phyloP scores from a whole-genome alignment of 2,329 filamentous ascomycete genomes.

The Neonectria sp. region DNA sequence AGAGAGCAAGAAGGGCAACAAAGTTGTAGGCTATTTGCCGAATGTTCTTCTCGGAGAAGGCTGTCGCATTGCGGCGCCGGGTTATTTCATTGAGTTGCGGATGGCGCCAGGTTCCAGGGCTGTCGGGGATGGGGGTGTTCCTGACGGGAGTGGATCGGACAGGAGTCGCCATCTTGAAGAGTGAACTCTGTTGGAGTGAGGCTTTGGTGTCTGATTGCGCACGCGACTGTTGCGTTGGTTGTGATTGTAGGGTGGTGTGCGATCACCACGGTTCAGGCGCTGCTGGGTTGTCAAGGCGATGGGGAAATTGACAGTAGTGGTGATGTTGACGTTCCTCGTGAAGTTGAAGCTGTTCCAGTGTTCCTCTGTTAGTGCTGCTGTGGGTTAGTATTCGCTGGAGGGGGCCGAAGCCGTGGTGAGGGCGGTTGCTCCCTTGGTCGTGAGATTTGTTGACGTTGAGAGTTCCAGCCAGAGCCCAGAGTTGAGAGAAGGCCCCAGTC shows the following conservation, averaged over 20 bases:
- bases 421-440: slow-evolving; percentile 48
- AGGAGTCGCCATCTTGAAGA: slow-evolving; percentile 50
- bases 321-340: neutral
- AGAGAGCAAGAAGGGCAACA: slow-evolving; percentile 59
- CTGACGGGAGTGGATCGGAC: slow-evolving; percentile 59
- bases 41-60: slow-evolving; percentile 85
- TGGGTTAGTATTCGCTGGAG: slow-evolving; percentile 51
- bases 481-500: slow-evolving; percentile 28
- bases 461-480: slow-evolving; percentile 24
- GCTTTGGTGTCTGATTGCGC: neutral
- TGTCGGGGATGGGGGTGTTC: slow-evolving; percentile 61
- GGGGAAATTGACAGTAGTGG: neutral
- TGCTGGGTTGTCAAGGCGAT: slow-evolving; percentile 7
- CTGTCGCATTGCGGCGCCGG: slow-evolving; percentile 81
- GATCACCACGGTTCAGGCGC: slow-evolving; percentile 2
- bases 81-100: slow-evolving; percentile 91
- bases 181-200: neutral
- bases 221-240: slow-evolving; percentile 7
- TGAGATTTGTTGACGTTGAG: slow-evolving; percentile 53
- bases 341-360: slow-evolving; percentile 18
- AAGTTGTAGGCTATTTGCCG: slow-evolving; percentile 79
- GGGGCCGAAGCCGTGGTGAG: slow-evolving; percentile 52
- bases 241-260: slow-evolving; percentile 21
- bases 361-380: slow-evolving; percentile 32
- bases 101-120: slow-evolving; percentile 90